Percentiles rank a stretch among this genome's conserved stretches.
These are phyloP conservation scores for Baorangia bicolor DNA, from an alignment of 768 basidiomycete genomes.

Conservation along the genomic window DNA sequence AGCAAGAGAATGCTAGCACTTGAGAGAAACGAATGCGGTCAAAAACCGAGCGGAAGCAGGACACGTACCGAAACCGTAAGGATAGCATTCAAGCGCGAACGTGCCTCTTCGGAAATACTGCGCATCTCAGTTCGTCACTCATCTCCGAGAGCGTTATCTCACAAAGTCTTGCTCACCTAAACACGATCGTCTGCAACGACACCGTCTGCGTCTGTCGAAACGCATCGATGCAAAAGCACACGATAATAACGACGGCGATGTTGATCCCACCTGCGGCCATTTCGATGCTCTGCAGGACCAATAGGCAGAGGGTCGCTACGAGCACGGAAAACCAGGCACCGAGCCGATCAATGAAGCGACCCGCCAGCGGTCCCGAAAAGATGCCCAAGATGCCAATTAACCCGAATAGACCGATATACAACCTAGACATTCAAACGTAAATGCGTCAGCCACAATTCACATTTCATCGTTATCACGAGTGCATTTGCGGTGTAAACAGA, in stretches of 20 bases:
- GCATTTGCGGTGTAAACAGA: not conserved
- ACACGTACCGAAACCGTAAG: conserved; percentile 27
- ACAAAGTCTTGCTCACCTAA: conserved; percentile 14
- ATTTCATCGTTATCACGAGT: not conserved
- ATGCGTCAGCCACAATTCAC: not conserved
- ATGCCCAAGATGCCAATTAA: conserved; percentile 45
- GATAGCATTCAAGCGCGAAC: conserved; percentile 31
- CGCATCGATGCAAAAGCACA: conserved; percentile 42
- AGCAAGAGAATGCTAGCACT: not conserved
- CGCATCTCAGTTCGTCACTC: not conserved
- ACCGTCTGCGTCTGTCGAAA: conserved; percentile 43
- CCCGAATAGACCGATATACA: conserved; percentile 47
- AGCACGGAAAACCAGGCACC: conserved; percentile 45
- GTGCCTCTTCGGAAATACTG: conserved; percentile 30
- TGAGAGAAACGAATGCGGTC: not conserved
- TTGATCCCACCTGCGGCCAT: conserved; percentile 37
- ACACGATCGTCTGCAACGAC: conserved; percentile 28
- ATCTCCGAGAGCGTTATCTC: not conserved
- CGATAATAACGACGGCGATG: conserved; percentile 40
- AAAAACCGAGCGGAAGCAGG: not conserved
- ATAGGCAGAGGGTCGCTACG: conserved; percentile 30
- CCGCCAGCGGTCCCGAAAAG: conserved; percentile 26
- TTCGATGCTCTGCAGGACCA: conserved; percentile 33
- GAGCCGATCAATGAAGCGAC: conserved; percentile 30
- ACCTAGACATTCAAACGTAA: conserved; percentile 2